Evolutionary conservation across 805 yeast species (phyloP), one percentile per base, ranked within the genome.

Genomic region (Cyberlindnera lachancei): DNA sequence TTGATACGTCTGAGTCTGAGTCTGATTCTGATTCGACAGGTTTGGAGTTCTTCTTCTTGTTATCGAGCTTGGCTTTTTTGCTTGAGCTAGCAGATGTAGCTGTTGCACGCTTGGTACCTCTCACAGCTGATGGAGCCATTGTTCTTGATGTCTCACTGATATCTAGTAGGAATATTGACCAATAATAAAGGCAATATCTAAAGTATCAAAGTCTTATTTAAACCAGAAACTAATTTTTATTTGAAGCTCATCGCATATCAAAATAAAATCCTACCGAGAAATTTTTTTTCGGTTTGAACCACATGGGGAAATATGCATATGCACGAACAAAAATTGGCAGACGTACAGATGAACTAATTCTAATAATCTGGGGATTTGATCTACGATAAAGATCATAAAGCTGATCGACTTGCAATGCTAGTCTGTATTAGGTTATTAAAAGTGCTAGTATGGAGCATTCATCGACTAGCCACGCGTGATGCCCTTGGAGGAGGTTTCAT

Each of bases 401-500:
- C n/a, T n/a, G n/a, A n/a, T n/a, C n/a, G 19, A 10, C n/a, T n/a
- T n/a, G n/a, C n/a, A n/a, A n/a, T n/a, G n/a, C n/a, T n/a, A n/a
- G n/a, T n/a, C n/a, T n/a, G n/a, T n/a, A n/a, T n/a, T n/a, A n/a
- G n/a, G n/a, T n/a, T n/a, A n/a, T n/a, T n/a, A n/a, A n/a, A n/a
- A n/a, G 18, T 6, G n/a, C n/a, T n/a, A n/a, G n/a, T n/a, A n/a
- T n/a, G n/a, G 10, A 24, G 13, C 12, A 7, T 2, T 27, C 15
- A 18, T 11, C n/a, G n/a, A n/a, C n/a, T n/a, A n/a, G n/a, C n/a
- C n/a, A n/a, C n/a, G n/a, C n/a, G n/a, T n/a, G n/a, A 19, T 11
- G 26, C n/a, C 18, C 11, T 24, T 9, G 32, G 18, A 4, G 52
- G 66, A 27, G 66, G 66, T 6, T 46, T 51, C 45, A 61, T 59